These are phyloP conservation scores for Mortierella alpina DNA, from an alignment of 192 early-diverging fungal genomes.

Conservation along the genomic window DNA sequence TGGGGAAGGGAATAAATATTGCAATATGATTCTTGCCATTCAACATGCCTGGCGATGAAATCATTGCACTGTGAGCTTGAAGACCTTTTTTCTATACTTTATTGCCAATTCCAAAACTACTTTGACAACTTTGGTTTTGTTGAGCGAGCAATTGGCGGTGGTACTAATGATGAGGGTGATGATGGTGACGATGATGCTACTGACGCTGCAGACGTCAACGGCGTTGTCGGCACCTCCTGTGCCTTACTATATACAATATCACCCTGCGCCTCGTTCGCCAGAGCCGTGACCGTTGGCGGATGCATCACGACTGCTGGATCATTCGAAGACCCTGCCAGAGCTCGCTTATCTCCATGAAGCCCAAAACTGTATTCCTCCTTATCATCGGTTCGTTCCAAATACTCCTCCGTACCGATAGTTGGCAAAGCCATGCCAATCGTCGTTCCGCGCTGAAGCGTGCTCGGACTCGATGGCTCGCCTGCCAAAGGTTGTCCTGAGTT, in stretches of 20 bases:
- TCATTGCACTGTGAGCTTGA: too few species aligned
- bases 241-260: not conserved
- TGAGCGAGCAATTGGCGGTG: too few species aligned
- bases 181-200: too few species aligned
- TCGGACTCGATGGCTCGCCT: not conserved
- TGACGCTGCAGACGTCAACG: too few species aligned
- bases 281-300: not conserved
- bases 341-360: slow-evolving; percentile 15
- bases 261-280: slow-evolving; percentile 12
- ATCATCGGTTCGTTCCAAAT: slow-evolving; percentile 47
- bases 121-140: too few species aligned
- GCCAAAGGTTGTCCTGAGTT: not conserved
- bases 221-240: too few species aligned
- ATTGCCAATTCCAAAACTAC: too few species aligned
- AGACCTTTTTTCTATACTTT: too few species aligned
- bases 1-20: too few species aligned
- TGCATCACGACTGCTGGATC: not conserved
- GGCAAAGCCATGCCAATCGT: slow-evolving; percentile 25
- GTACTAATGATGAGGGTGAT: too few species aligned
- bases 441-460: not conserved
- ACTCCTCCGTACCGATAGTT: slow-evolving; percentile 47
- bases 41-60: too few species aligned
- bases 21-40: too few species aligned
- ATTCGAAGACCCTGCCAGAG: not conserved
- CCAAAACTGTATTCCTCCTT: slow-evolving; percentile 48